Base-by-base conservation (phyloP, 2,329 filamentous ascomycete genomes). In the Aspergillus tamarii region DNA sequence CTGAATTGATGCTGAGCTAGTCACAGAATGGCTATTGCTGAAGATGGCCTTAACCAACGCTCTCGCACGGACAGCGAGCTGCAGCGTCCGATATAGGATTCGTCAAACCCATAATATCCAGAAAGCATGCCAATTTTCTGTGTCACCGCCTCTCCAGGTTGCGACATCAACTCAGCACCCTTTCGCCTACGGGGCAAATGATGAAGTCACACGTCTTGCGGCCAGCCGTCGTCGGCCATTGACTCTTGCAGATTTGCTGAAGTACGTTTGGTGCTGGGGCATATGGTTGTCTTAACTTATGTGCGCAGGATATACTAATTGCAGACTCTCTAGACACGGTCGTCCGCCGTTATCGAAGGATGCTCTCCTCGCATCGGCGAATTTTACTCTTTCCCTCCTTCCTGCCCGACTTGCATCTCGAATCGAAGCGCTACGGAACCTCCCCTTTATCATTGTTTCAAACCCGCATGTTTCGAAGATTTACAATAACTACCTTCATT, bases 401-500 rank as follows among this genome's bases (percentile, higher is more conserved):
- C 95, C 95, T 16, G 91, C 95, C 57, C 92, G 95, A 43, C 89
- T 99, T 30, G 95, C 95, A 30, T 93, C 96, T 76, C 92, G 95
- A 62, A 96, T 99, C 68, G 92, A 97, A 77, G 93, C 93, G 50
- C 84, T 99, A 21, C 90, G 94, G 67, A 97, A 96, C 76, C 87
- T 99, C 10, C 95, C 95, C 0, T 99, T 94, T 79, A 98, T 99
- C 68, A 94, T 99, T 61, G 95, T 99, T 30, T 94, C 94, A n/a
- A 98, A 99, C 76, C 92, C 93, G 1, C 93, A 97, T 76, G 93
- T 99, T 70, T 91, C 90, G 30, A 90, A 91, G 72, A 99, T 99
- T 68, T 97, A 98, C 83, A 89, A 92, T 79, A 98, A 97, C 80
- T 99, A 99, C 78, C 84, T 96, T 52, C 94, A 97, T 79, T 97